phyloP scores from a whole-genome alignment of 208 protist genomes.

The Crithidia sp. region DNA sequence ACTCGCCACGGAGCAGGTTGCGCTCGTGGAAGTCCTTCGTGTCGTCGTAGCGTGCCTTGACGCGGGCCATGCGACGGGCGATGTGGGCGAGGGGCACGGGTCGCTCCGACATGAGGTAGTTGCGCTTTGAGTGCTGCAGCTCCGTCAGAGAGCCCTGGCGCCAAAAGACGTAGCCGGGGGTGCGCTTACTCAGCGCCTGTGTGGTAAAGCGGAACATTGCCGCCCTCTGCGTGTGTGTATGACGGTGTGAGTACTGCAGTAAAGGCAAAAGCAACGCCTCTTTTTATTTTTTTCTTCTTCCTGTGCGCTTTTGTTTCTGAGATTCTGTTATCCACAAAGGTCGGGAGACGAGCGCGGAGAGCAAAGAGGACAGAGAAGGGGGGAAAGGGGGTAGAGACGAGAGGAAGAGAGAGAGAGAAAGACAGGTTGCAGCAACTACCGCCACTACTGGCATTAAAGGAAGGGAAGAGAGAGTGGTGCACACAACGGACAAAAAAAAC shows the following conservation, averaged over 20 bases:
- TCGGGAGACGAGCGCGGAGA: too few species aligned
- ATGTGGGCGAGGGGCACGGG: constrained; percentile 83
- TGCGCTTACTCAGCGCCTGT: constrained; percentile 58
- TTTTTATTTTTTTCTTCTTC: neutral
- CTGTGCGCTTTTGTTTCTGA: too few species aligned
- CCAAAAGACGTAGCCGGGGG: constrained; percentile 92
- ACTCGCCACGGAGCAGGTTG: constrained; percentile 89
- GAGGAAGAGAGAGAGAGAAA: neutral
- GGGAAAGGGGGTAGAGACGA: neutral
- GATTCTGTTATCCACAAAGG: too few species aligned
- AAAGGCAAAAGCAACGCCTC: neutral
- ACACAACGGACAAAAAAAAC: neutral
- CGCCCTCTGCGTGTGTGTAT: neutral
- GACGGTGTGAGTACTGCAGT: neutral
- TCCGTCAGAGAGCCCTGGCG: constrained; percentile 79
- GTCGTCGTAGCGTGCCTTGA: constrained; percentile 77
- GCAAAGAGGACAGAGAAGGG: neutral
- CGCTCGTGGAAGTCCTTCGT: constrained; percentile 84
- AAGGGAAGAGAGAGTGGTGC: constrained; percentile 12
- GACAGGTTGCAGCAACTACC: neutral
- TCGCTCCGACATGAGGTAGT: constrained; percentile 75
- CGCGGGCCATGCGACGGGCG: constrained; percentile 80
- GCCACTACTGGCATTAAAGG: too few species aligned
- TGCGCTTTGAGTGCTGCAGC: constrained; percentile 78
- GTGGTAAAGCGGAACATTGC: constrained; percentile 42